These are phyloP conservation scores for Ganoderma multipileum DNA, from an alignment of 1,284 basidiomycete genomes.

Conservation along the genomic window DNA sequence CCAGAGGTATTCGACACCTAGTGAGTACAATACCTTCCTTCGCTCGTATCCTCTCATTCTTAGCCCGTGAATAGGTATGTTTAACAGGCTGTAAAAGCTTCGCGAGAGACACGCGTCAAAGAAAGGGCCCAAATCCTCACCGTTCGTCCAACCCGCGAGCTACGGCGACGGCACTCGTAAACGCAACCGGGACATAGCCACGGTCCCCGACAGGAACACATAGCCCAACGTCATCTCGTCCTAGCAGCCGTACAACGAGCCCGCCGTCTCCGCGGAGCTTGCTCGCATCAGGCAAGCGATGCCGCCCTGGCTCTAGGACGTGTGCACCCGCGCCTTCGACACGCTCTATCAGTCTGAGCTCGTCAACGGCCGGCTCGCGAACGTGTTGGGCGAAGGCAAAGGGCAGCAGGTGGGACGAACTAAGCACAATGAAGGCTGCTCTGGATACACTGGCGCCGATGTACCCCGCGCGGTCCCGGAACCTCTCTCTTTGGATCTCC, in stretches of 20 bases:
- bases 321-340: neutral
- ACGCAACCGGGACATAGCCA: no score
- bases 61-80: neutral
- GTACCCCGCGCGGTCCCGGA: neutral
- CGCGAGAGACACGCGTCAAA: neutral
- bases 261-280: neutral
- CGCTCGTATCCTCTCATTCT: neutral
- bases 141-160: neutral
- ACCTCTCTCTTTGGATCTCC: neutral
- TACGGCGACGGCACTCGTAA: neutral
- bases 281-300: neutral
- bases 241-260: neutral
- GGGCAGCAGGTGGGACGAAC: neutral
- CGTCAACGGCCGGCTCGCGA: neutral
- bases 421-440: neutral
- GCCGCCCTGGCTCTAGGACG: constrained; percentile 1
- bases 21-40: neutral
- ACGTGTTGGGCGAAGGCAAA: no score
- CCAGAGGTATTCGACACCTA: neutral
- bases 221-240: no score
- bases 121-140: neutral
- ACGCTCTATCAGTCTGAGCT: neutral
- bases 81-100: neutral
- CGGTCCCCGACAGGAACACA: no score
- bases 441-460: neutral